Conservation (phyloP, 805 yeast species). For the Starmerella ratchasimensis region DNA sequence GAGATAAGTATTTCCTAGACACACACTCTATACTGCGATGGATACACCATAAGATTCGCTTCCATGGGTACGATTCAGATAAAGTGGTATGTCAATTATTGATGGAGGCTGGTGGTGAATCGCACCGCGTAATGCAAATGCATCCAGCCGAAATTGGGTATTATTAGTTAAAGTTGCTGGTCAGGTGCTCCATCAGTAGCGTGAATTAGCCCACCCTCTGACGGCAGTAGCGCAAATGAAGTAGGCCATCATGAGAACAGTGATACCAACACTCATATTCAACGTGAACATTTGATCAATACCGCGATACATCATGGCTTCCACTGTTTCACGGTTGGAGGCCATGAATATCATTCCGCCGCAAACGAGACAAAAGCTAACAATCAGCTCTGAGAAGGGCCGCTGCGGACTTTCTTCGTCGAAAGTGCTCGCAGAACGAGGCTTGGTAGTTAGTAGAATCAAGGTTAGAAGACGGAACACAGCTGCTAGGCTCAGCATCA, state of each 20-base stretch:
- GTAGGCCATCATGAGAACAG: conserved; percentile 79
- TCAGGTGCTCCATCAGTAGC: no score
- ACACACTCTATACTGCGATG: no score
- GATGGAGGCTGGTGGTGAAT: no score
- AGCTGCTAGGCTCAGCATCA: conserved; percentile 67
- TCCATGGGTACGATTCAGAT: no score
- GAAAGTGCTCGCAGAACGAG: conserved; percentile 19
- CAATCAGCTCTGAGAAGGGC: conserved; percentile 78
- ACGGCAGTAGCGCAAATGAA: conserved; percentile 48
- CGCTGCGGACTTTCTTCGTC: conserved; percentile 36
- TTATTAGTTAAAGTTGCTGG: no score
- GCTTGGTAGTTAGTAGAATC: conserved; percentile 32
- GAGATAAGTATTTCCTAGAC: no score
- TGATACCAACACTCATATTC: conserved; percentile 68
- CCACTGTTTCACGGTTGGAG: conserved; percentile 73
- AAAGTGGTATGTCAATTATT: no score
- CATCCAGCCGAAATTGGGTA: no score
- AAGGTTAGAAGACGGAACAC: conserved; percentile 58
- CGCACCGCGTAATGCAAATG: no score
- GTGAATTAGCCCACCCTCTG: conserved; percentile 24
- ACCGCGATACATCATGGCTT: conserved; percentile 70
- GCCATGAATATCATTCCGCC: conserved; percentile 93
- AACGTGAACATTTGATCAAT: conserved; percentile 80
- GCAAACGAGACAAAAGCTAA: conserved; percentile 62
- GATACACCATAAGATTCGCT: no score